Percentiles rank a stretch among this genome's conserved stretches.
Evolutionary conservation across 768 basidiomycete species (phyloP).

Genomic region (Leccinum uliginosum): DNA sequence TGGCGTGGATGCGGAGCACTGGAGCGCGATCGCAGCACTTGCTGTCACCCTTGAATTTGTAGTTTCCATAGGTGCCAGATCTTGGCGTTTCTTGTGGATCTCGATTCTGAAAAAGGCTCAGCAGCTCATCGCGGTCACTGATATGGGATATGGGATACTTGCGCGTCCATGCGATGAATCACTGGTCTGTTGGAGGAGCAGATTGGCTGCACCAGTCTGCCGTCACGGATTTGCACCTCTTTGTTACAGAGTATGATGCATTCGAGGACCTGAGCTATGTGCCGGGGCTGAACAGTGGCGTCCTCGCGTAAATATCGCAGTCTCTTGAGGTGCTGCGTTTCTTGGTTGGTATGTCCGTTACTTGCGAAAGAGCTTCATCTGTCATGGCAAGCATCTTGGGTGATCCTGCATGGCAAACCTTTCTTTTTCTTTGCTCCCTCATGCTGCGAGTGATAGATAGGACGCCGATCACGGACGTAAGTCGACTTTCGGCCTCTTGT

Average conservation of each 20-base stretch:
- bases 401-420: too few relatives aligned
- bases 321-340: neutral
- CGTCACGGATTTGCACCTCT: too few relatives aligned
- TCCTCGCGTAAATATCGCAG: too few relatives aligned
- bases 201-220: too few relatives aligned
- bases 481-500: neutral
- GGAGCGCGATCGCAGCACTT: neutral
- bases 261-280: neutral
- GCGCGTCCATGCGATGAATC: too few relatives aligned
- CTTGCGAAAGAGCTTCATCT: neutral
- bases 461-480: neutral
- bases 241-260: too few relatives aligned
- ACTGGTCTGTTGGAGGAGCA: too few relatives aligned
- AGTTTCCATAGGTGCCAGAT: neutral
- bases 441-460: neutral
- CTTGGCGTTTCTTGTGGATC: neutral
- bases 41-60: neutral
- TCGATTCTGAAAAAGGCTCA: neutral
- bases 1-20: neutral
- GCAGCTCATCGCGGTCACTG: too few relatives aligned
- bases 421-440: neutral
- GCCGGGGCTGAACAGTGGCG: too few relatives aligned
- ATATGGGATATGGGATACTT: too few relatives aligned
- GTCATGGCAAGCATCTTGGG: too few relatives aligned
- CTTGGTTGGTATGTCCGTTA: neutral